A percentile compares a stretch with the other conserved stretches of the same genome.
Conservation (phyloP, 106 monocot genomes). For the Allium fistulosum region DNA sequence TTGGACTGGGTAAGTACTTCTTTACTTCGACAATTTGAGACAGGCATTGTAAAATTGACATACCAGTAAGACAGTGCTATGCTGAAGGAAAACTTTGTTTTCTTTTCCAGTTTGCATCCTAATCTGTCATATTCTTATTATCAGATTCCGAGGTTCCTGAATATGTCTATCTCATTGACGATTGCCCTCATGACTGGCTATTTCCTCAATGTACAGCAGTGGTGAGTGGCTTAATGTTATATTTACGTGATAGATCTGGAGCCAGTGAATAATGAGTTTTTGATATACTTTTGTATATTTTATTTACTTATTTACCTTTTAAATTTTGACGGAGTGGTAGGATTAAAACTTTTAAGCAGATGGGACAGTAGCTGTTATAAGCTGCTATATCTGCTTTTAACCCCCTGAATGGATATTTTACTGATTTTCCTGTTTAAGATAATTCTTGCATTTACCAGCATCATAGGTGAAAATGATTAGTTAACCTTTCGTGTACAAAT, state of each 20-base stretch:
- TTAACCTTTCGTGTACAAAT: not conserved
- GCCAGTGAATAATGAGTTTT: too few relatives aligned
- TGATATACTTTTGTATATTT: too few relatives aligned
- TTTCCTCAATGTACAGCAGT: constrained; percentile 92
- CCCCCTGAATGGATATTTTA: too few relatives aligned
- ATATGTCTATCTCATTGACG: constrained; percentile 68
- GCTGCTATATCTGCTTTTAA: too few relatives aligned
- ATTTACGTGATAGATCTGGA: too few relatives aligned
- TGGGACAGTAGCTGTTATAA: too few relatives aligned
- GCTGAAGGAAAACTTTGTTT: not conserved
- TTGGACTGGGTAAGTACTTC: constrained; percentile 58
- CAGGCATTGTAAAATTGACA: not conserved
- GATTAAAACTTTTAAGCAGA: too few relatives aligned
- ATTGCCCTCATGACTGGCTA: constrained; percentile 98
- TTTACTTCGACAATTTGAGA: not conserved
- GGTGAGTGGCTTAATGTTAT: constrained; percentile 31
- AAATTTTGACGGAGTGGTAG: too few relatives aligned
- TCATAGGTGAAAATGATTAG: too few relatives aligned
- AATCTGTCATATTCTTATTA: not conserved
- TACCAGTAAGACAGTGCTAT: not conserved
- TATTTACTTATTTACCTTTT: too few relatives aligned
- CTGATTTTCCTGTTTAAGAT: too few relatives aligned
- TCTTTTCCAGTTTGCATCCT: not conserved
- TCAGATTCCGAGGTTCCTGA: constrained; percentile 64
- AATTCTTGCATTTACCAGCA: too few relatives aligned